phyloP scores from a whole-genome alignment of 176 grass and related monocot genomes.

The Carex pumila region DNA sequence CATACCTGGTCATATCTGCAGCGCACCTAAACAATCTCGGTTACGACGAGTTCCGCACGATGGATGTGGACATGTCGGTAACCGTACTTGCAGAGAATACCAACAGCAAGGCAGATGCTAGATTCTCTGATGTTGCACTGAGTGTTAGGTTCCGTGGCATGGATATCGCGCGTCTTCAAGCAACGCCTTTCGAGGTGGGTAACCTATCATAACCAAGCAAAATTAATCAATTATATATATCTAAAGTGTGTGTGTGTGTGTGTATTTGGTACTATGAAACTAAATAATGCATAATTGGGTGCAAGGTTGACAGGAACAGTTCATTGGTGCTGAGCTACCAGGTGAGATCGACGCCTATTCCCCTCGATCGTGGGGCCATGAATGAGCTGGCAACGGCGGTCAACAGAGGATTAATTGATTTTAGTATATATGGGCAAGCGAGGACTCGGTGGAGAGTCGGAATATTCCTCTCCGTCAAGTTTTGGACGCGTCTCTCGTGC shows the following conservation, averaged over 20 bases:
- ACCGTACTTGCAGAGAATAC: conserved; percentile 45
- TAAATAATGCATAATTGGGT: background rate
- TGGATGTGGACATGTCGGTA: conserved; percentile 33
- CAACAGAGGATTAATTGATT: conserved; percentile 34
- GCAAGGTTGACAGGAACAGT: conserved; percentile 30
- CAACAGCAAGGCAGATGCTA: conserved; percentile 51
- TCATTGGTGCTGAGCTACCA: conserved; percentile 35
- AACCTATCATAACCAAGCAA: background rate
- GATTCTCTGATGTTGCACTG: conserved; percentile 52
- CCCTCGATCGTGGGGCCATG: conserved; percentile 32
- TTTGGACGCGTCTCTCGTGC: conserved; percentile 60
- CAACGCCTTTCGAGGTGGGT: conserved; percentile 36
- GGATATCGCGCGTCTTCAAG: conserved; percentile 34
- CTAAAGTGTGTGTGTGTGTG: background rate
- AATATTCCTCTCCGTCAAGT: conserved; percentile 46
- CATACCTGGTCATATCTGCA: conserved; percentile 43
- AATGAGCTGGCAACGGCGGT: conserved; percentile 37
- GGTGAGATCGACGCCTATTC: background rate
- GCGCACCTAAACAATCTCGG: conserved; percentile 34
- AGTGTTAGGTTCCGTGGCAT: conserved; percentile 51
- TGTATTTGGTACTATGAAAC: background rate
- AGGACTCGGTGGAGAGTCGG: conserved; percentile 61
- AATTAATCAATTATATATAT: background rate
- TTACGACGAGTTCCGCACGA: conserved; percentile 38
- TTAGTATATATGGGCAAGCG: conserved; percentile 51